phyloP scores from a whole-genome alignment of 805 yeast genomes.

The Candida boidinii region DNA sequence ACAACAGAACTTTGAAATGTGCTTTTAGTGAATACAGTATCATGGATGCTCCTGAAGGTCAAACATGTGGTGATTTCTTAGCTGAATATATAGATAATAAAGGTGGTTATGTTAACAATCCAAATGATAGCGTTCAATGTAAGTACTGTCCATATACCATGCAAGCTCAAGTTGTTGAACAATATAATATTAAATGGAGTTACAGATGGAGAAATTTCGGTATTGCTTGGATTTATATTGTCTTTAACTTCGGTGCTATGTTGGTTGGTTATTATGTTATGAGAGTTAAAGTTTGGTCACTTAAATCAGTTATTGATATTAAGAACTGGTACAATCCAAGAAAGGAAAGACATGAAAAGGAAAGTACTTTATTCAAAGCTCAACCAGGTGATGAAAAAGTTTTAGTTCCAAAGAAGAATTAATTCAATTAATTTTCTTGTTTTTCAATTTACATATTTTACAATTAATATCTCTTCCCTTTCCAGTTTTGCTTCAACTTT shows the following conservation, averaged over 20 bases:
- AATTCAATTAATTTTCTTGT: too few species aligned
- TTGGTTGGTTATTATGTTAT: constrained; percentile 15
- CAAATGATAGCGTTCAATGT: constrained; percentile 37
- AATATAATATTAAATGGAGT: constrained; percentile 33
- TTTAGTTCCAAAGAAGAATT: constrained; percentile 16
- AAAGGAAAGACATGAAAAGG: constrained; percentile 40
- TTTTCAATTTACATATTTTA: too few species aligned
- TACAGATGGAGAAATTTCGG: constrained; percentile 64
- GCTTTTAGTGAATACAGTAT: constrained; percentile 35
- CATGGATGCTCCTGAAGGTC: constrained; percentile 52
- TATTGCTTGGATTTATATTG: constrained; percentile 46
- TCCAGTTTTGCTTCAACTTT: too few species aligned
- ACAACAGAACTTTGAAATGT: constrained; percentile 43
- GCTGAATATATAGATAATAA: constrained; percentile 27
- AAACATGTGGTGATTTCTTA: constrained; percentile 53
- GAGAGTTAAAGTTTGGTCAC: constrained; percentile 28
- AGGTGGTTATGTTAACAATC: constrained; percentile 51
- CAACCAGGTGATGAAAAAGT: constrained; percentile 31
- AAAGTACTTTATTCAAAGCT: constrained; percentile 31
- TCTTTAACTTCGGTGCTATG: constrained; percentile 32
- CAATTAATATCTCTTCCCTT: too few species aligned
- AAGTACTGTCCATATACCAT: constrained; percentile 36
- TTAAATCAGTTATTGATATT: constrained; percentile 22
- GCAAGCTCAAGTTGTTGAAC: constrained; percentile 36
- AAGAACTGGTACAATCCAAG: constrained; percentile 33